Base-by-base conservation (phyloP, 1,284 basidiomycete genomes). In the Leccinum fuscescens region DNA sequence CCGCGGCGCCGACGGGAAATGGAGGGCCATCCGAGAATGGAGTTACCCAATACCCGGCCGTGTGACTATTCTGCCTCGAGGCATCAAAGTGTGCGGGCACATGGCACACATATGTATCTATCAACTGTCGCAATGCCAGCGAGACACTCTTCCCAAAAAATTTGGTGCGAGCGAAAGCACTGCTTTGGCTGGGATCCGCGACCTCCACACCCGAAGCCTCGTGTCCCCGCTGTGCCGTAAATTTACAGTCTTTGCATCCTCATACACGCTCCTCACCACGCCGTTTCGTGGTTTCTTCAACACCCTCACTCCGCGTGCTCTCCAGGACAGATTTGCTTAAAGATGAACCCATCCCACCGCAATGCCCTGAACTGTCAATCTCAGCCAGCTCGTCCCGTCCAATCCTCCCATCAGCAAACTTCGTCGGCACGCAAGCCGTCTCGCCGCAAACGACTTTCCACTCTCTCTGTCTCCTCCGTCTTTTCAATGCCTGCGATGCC, bases 401-500 rank as follows among this genome's bases (percentile, higher is more conserved):
- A 56, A 29, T 58, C 69, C 49, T 49, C 69, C 58, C 61, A 54
- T 24, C 71, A 59, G 48, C 67, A 61, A 35, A n/a, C 63, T 20
- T 51, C 58, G 37, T 62, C 62, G 59, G 60, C 60, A 61, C 72
- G 62, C 65, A 70, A 74, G 72, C 49, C 67, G 62, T 82, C 76
- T 77, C 67, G 76, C 75, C 76, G 69, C 64, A 74, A 71, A 66
- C 72, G 72, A 62, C 70, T 74, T 33, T 67, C 66, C 56, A 65
- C 63, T 55, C 61, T 67, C 61, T 70, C 72, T 53, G 52, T 76
- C 29, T 65, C 66, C 3, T 64, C 72, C 56, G 31, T 76, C 65
- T 69, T 75, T 67, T 59, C 62, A 56, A 64, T 58, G 31, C 44
- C 57, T 59, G 35, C 61, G 61, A 82, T 83, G 80, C 81, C 81